Base-by-base conservation (phyloP, 192 early-diverging fungal species). In the Geranomyces michiganensis region DNA sequence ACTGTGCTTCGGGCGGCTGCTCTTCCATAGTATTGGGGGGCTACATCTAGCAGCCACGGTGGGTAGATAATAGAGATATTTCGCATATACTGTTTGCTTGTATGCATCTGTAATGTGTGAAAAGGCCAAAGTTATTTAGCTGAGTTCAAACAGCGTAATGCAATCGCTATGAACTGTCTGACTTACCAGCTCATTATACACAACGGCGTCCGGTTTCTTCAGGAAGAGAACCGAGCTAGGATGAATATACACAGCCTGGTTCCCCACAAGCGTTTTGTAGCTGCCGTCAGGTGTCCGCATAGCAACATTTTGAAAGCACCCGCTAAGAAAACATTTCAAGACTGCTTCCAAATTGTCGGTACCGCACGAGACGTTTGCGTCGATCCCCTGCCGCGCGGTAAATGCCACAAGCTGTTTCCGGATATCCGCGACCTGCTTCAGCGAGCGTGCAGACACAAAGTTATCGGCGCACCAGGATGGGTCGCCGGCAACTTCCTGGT, bases 301-400 rank as follows among this genome's bases (percentile, higher is more conserved):
- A 0, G 95, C 97, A 13, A 92, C 88, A 72, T 96, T 94, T 62
- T 89, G 85, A 71, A 96, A 97, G 73, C 93, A 97, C 0, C 97
- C 96, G 22, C 85, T 81, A 55, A 98, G 64, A 60, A 98, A 91
- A 73, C 93, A 96, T 73, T 91, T 90, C 21, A 98, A 74, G 2
- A 97, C 84, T 0, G 75, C 49, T 45, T 95, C 93, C 19, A 87
- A 73, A 19, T 67, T 33, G 68, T 96, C 92, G 22, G 85, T 77
- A 0, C 91, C 92, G 68, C 90, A 92, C 1, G 86, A 81, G 19
- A 71, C 77, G 26, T 72, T 78, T 6, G 88, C 79, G 56, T 88
- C 79, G 46, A 99, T 90, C 0, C 82, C 85, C 17, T 88, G 72
- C 6, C 73, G 82, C n/a, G 79, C 71, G 75, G 92, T 92, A 45